Evolutionary conservation across 441 rosid species (phyloP), one percentile per base, ranked within the genome.

Genomic region (Mallotus repandus): DNA sequence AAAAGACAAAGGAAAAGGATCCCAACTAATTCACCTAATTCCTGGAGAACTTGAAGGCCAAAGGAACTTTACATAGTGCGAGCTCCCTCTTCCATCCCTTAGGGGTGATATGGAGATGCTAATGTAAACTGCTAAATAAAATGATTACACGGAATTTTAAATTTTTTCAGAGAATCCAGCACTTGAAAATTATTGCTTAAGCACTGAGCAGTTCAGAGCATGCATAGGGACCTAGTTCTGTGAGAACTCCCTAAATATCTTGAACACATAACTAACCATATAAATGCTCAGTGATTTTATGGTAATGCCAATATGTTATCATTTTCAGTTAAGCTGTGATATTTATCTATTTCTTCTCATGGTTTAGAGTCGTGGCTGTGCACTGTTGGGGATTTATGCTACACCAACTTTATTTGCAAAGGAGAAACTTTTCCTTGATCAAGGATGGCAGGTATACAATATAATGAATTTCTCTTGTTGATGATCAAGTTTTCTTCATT

Each of bases 341-440:
- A 19, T 45, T 25, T 19, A 15, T 62, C 32, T 45, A 52, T 52
- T 22, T 25, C n/a, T 67, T 72, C 55, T 50, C 54, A 21, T 43
- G 59, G 59, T 66, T 79, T 85, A 94, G 99, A 90, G 97, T 83
- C 91, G 97, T 74, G 97, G 97, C 56, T 93, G 99, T 86, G 96
- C 85, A 63, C 89, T 96, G 78, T 75, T 91, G 81, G 91, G 97
- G 72, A 89, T 95, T 63, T 79, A 87, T 74, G 93, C 89, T 74
- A 82, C 98, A 58, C 97, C 99, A 66, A 96, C 98, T 76, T 80
- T 93, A 80, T 81, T 74, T 71, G 94, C 95, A 50, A 96, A 96
- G 83, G 93, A 93, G 82, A 86, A 83, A 71, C 86, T 93, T 74
- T 96, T 93, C 85, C 85, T 86, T 81, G 94, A 91, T 71, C 91